Evolutionary conservation across 768 basidiomycete species (phyloP).

Genomic region (Lactarius deliciosus): DNA sequence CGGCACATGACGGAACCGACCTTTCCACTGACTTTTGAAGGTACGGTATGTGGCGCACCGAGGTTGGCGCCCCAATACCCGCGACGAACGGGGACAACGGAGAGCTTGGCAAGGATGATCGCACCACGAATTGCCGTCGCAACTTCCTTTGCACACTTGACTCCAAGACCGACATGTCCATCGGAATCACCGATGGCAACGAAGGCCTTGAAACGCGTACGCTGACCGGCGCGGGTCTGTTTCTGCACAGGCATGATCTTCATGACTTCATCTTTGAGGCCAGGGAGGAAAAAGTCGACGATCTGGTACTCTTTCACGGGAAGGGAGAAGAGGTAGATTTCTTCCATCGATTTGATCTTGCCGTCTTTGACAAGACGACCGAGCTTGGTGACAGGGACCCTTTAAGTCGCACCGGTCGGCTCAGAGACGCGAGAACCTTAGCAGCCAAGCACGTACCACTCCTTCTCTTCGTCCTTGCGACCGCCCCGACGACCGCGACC

Average conservation of each 20-base stretch:
- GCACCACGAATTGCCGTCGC: constrained; percentile 99
- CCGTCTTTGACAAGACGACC: constrained; percentile 99
- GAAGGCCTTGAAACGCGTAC: constrained; percentile 99
- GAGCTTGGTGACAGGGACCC: constrained; percentile 98
- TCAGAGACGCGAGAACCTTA: constrained; percentile 12
- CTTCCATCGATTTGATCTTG: constrained; percentile 99
- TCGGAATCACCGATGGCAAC: constrained; percentile 99
- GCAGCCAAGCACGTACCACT: constrained; percentile 65
- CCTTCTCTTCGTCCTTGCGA: constrained; percentile 99
- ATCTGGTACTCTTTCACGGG: constrained; percentile 99
- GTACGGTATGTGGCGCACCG: constrained; percentile 98
- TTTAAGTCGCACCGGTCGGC: constrained; percentile 42
- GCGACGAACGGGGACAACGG: constrained; percentile 95
- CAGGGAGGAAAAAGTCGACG: constrained; percentile 98
- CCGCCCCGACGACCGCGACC: constrained; percentile 90
- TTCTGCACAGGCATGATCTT: constrained; percentile 99
- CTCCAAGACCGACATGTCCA: constrained; percentile 98
- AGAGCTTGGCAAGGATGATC: constrained; percentile 97
- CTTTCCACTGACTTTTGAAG: constrained; percentile 97
- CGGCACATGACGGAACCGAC: constrained; percentile 99
- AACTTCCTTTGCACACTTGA: constrained; percentile 99
- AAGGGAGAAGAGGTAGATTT: constrained; percentile 99
- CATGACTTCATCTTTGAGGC: constrained; percentile 99
- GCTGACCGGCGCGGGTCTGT: constrained; percentile 99
- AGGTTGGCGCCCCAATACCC: constrained; percentile 99